These are phyloP conservation scores for Cladosporium sp. DNA, from an alignment of 2,329 filamentous ascomycete genomes.

Conservation along the genomic window DNA sequence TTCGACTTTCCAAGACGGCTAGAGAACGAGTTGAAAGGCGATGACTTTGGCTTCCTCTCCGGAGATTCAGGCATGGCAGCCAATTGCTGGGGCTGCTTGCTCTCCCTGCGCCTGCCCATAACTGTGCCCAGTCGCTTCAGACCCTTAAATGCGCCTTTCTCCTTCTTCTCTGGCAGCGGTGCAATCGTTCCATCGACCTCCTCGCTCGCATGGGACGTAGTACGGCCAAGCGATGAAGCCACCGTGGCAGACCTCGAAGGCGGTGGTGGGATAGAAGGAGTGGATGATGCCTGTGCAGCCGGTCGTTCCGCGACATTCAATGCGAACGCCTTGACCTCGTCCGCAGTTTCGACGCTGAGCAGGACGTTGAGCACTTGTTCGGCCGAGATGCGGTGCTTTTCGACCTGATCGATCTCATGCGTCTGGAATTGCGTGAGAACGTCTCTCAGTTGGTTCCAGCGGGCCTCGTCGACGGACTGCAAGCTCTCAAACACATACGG, in stretches of 20 bases:
- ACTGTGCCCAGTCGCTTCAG: conserved; percentile 66
- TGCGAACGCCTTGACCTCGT: conserved; percentile 79
- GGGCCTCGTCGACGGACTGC: conserved; percentile 85
- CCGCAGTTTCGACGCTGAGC: conserved; percentile 81
- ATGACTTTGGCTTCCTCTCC: conserved; percentile 59
- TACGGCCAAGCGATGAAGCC: conserved; percentile 22
- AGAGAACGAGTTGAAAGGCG: conserved; percentile 63
- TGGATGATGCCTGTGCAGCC: conserved; percentile 21
- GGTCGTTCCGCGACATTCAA: conserved; percentile 40
- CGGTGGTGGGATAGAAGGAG: conserved; percentile 28
- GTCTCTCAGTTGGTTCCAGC: conserved; percentile 87
- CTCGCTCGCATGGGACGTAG: conserved; percentile 14
- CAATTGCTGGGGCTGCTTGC: conserved; percentile 47
- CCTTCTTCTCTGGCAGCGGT: conserved; percentile 30
- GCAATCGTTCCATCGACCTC: neutral
- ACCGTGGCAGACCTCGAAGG: conserved; percentile 29
- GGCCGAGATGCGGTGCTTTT: conserved; percentile 71
- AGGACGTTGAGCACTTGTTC: conserved; percentile 80
- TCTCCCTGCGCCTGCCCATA: conserved; percentile 61
- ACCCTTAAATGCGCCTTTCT: conserved; percentile 52
- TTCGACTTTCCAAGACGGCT: conserved; percentile 62
- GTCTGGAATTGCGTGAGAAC: conserved; percentile 91
- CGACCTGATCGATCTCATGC: conserved; percentile 83
- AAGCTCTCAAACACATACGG: conserved; percentile 93
- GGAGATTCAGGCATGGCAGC: conserved; percentile 45